Evolutionary conservation across 495 filamentous ascomycete genomes (phyloP).

Genomic region (Aspergillus wentii): DNA sequence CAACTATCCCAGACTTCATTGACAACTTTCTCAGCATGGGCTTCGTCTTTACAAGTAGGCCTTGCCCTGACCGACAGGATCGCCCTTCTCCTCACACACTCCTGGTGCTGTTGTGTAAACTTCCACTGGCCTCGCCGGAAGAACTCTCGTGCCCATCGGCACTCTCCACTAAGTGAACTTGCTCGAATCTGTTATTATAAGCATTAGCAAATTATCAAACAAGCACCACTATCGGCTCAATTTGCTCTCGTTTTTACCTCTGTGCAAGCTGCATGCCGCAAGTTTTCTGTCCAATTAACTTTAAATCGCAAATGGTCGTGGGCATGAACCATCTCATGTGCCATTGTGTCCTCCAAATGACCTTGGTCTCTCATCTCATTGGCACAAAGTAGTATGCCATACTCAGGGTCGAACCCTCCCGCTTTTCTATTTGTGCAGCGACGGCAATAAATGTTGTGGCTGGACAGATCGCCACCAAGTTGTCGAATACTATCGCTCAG

Average conservation of each 20-base stretch:
- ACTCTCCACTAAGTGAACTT: conserved; percentile 87
- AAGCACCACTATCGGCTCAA: neutral
- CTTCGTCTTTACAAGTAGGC: conserved; percentile 78
- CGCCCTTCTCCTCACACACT: conserved; percentile 81
- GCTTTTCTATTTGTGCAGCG: conserved; percentile 63
- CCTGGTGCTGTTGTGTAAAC: conserved; percentile 86
- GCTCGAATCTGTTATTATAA: conserved; percentile 68
- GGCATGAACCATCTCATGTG: conserved; percentile 97
- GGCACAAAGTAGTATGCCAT: conserved; percentile 85
- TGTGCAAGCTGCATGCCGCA: conserved; percentile 91
- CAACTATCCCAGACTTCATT: conserved; percentile 98
- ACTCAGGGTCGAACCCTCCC: conserved; percentile 78
- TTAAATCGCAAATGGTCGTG: conserved; percentile 92
- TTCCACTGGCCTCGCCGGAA: conserved; percentile 79
- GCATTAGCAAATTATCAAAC: conserved; percentile 1
- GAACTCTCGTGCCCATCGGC: conserved; percentile 83
- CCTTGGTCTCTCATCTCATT: conserved; percentile 72
- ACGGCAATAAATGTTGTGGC: conserved; percentile 72
- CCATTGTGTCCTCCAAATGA: conserved; percentile 87
- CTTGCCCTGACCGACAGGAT: conserved; percentile 67
- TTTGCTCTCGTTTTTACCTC: conserved; percentile 55
- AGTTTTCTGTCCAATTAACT: conserved; percentile 69
- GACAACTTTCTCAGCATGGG: conserved; percentile 79
- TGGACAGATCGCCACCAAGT: conserved; percentile 69
- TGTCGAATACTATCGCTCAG: conserved; percentile 69